Percentiles rank a stretch among this genome's conserved stretches.
Conservation (phyloP, 805 yeast species). For the Aciculoconidium aculeatum region DNA sequence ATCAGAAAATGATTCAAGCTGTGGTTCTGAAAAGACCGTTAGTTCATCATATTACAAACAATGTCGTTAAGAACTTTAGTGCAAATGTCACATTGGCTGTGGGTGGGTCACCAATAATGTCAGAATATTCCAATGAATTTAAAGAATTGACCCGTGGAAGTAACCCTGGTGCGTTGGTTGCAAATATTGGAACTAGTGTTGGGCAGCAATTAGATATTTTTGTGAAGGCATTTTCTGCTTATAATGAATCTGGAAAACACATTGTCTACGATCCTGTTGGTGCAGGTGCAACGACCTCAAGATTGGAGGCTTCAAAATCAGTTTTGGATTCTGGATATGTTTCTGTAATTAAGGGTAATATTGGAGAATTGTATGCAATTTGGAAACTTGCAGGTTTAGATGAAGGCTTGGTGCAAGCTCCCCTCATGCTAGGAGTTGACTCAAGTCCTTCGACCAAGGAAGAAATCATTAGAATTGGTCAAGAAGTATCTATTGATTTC, state of each 20-base stretch:
- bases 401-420: background rate
- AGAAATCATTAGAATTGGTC: slow-evolving; percentile 34
- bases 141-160: slow-evolving; percentile 50
- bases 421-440: slow-evolving; percentile 72
- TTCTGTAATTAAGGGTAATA: slow-evolving; percentile 76
- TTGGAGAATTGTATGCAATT: slow-evolving; percentile 75
- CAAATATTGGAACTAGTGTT: slow-evolving; percentile 74
- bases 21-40: slow-evolving; percentile 43
- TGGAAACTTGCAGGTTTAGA: slow-evolving; percentile 19
- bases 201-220: slow-evolving; percentile 38
- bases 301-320: slow-evolving; percentile 43
- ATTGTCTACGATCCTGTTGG: slow-evolving; percentile 91
- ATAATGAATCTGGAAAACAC: slow-evolving; percentile 52
- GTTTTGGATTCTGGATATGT: slow-evolving; percentile 54
- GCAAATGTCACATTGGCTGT: slow-evolving; percentile 82
- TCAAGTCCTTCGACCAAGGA: slow-evolving; percentile 22
- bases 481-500: slow-evolving; percentile 43
- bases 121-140: slow-evolving; percentile 65
- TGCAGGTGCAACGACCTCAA: slow-evolving; percentile 68
- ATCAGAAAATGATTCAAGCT: slow-evolving; percentile 8
- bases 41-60: slow-evolving; percentile 83
- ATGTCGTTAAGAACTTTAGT: slow-evolving; percentile 81
- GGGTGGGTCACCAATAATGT: slow-evolving; percentile 88
- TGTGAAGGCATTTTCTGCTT: slow-evolving; percentile 48
- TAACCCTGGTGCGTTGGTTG: slow-evolving; percentile 50